Evolutionary conservation across 106 monocot species (phyloP), one percentile per base, ranked within the genome.

Genomic region (Phalaenopsis aphrodite): DNA sequence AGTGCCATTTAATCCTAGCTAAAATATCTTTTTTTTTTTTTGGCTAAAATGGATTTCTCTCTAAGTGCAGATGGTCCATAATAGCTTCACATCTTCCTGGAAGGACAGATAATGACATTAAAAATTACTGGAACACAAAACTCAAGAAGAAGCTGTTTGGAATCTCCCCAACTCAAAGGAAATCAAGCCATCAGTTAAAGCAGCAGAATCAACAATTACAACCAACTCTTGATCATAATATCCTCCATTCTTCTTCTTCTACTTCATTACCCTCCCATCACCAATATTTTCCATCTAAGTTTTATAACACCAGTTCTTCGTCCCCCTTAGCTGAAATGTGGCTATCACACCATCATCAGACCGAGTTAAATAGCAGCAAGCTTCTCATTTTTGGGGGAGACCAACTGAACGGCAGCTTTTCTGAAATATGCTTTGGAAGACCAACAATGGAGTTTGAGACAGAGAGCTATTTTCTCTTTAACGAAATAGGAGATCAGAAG

Each of bases 101-200:
- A 2, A 79, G 86, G 55, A 86, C 86, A 1, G 86, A 86, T 57
- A 86, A 86, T 38, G 86, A 86, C 58, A 83, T 86, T 66, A 86
- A 86, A 83, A 86, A 86, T 72, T 83, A 86, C 87, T 87, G 87
- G 87, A 87, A 87, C 78, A 87, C 83, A 16, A 83, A 87, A 65
- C 87, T 87, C 67, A 87, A 84, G 81, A 87, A 84, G 83, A 90
- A 87, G 82, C 83, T 90, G 3, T 36, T 81, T 8, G 81, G 81
- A n/a, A 52, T 52, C 52, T 52, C 55, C 2, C 52, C 24, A 39
- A 73, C 81, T 10, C 81, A 81, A 56, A 81, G 81, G 56, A 81
- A 74, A 81, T 55, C 73, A 72, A 72, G 56, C 10, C 81, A 81
- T 23, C 81, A 81, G 16, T n/a, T 14, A 30, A 69, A 52, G 38